Conservation (phyloP, 2,329 filamentous ascomycete species). For the Rutstroemia sp. region DNA sequence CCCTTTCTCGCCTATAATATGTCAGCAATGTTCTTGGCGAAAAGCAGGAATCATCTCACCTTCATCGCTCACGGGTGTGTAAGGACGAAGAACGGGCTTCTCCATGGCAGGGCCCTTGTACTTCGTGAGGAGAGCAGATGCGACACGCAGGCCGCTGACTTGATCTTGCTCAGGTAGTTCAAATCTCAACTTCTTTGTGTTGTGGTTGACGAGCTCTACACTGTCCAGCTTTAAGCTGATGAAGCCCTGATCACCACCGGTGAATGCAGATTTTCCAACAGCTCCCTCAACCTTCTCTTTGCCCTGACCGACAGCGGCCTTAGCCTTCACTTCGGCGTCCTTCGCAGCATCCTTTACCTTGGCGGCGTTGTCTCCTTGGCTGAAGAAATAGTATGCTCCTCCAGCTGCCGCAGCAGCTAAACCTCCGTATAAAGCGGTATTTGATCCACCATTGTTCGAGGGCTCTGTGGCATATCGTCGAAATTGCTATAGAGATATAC, state of each 20-base stretch:
- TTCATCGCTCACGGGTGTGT: slow-evolving; percentile 88
- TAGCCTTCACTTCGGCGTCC: slow-evolving; percentile 49
- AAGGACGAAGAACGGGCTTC: slow-evolving; percentile 85
- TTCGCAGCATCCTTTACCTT: slow-evolving; percentile 47
- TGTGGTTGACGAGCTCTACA: slow-evolving; percentile 78
- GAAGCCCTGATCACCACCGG: slow-evolving; percentile 85
- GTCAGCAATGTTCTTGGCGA: slow-evolving; percentile 12
- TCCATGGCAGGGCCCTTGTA: slow-evolving; percentile 76
- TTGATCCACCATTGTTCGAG: slow-evolving; percentile 38
- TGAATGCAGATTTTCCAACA: slow-evolving; percentile 47
- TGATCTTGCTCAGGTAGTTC: slow-evolving; percentile 75
- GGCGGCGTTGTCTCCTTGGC: slow-evolving; percentile 38
- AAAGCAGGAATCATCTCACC: slow-evolving; percentile 38
- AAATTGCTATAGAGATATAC: slow-evolving; percentile 41
- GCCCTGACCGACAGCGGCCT: slow-evolving; percentile 32
- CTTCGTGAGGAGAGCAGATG: slow-evolving; percentile 87
- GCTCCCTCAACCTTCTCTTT: slow-evolving; percentile 26
- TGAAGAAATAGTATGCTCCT: slow-evolving; percentile 48
- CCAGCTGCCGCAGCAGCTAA: slow-evolving; percentile 49
- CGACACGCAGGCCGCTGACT: slow-evolving; percentile 73
- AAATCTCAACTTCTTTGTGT: slow-evolving; percentile 90
- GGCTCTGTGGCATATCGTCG: slow-evolving; percentile 67
- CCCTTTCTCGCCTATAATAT: slow-evolving; percentile 58
- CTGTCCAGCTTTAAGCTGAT: slow-evolving; percentile 72
- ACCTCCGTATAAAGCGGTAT: slow-evolving; percentile 52